phyloP scores from a whole-genome alignment of 2,329 filamentous ascomycete species.

The Arthroderma sp. region DNA sequence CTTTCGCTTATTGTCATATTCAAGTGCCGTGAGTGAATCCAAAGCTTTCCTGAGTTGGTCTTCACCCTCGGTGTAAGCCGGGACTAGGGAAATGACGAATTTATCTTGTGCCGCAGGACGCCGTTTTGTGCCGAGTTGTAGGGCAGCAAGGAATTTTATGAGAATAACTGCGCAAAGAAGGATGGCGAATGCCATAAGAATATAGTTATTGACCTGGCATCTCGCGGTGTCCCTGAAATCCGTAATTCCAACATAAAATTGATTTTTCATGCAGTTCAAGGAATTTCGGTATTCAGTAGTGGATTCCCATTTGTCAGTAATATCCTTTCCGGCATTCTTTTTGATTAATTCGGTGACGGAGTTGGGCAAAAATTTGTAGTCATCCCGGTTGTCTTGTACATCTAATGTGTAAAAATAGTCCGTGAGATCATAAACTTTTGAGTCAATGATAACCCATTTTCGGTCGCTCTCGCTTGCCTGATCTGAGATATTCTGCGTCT shows the following conservation, averaged over 20 bases:
- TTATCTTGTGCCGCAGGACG: conserved; percentile 88
- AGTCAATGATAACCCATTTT: conserved; percentile 67
- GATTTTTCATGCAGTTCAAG: conserved; percentile 66
- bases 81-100: conserved; percentile 96
- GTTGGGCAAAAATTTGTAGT: conserved; percentile 59
- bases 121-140: conserved; percentile 86
- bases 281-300: conserved; percentile 46
- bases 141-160: conserved; percentile 80
- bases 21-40: conserved; percentile 82
- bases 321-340: conserved; percentile 64
- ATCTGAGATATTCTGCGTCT: conserved; percentile 42
- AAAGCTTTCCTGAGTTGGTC: conserved; percentile 85
- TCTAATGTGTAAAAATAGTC: conserved; percentile 75
- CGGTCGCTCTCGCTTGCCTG: conserved; percentile 56
- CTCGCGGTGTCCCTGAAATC: conserved; percentile 68
- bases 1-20: conserved; percentile 98
- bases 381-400: conserved; percentile 38
- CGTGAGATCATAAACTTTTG: conserved; percentile 74
- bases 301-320: conserved; percentile 52
- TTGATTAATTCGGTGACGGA: conserved; percentile 56
- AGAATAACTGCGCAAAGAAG: conserved; percentile 67
- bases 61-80: conserved; percentile 95
- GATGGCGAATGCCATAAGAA: conserved; percentile 76
- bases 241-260: conserved; percentile 67
- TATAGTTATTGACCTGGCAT: conserved; percentile 83